Evolutionary conservation across 495 filamentous ascomycete genomes (phyloP).

Genomic region (Acidiella bohemica): DNA sequence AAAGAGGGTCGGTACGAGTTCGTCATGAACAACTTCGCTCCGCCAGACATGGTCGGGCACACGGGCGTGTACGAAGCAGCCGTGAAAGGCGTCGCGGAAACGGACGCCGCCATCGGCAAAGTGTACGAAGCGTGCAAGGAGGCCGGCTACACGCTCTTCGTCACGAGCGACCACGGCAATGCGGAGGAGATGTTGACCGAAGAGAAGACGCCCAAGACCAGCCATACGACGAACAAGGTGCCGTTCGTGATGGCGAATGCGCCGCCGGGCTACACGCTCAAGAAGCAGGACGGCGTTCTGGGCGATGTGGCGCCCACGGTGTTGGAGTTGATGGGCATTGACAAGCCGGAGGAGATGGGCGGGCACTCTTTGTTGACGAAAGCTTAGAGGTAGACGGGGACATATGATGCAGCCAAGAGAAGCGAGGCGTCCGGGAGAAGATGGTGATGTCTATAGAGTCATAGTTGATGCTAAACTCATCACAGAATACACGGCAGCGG

Average conservation of each 20-base stretch:
- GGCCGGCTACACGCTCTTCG: slow-evolving; percentile 78
- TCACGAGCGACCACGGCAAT: slow-evolving; percentile 95
- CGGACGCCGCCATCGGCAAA: slow-evolving; percentile 83
- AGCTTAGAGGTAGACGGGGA: background rate
- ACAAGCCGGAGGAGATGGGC: slow-evolving; percentile 83
- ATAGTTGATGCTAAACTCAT: background rate
- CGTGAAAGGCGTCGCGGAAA: slow-evolving; percentile 68
- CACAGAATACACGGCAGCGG: no score
- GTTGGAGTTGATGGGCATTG: slow-evolving; percentile 77
- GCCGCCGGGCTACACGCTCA: slow-evolving; percentile 74
- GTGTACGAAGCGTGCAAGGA: slow-evolving; percentile 89
- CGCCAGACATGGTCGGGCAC: slow-evolving; percentile 98
- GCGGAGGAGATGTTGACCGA: slow-evolving; percentile 98
- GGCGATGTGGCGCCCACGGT: slow-evolving; percentile 94
- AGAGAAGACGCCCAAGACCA: slow-evolving; percentile 90
- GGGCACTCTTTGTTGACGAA: slow-evolving; percentile 67
- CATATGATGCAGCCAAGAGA: background rate
- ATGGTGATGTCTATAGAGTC: background rate
- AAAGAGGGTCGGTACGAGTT: slow-evolving; percentile 73
- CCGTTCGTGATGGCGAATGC: slow-evolving; percentile 98
- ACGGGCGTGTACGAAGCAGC: slow-evolving; percentile 97
- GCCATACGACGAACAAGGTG: slow-evolving; percentile 93
- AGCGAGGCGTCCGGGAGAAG: background rate
- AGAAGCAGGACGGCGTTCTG: slow-evolving; percentile 73
- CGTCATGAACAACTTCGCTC: slow-evolving; percentile 99